Evolutionary conservation across 345 rosid species (phyloP).

Genomic region (Erucastrum elatum): DNA sequence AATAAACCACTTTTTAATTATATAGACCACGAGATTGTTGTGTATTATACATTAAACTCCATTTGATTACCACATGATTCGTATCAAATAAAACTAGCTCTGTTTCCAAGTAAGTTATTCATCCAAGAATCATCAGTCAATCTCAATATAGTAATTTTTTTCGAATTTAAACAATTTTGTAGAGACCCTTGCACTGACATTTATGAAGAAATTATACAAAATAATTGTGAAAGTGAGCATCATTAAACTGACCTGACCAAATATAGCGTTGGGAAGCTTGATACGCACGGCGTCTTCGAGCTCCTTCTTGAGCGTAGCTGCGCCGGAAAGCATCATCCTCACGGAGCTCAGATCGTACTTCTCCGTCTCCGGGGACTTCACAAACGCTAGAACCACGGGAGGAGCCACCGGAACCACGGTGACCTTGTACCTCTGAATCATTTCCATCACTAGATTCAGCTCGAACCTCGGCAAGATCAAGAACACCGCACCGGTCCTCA

Average conservation of each 20-base stretch:
- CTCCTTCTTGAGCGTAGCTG: slow-evolving; percentile 84
- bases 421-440: slow-evolving; percentile 59
- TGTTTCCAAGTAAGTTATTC: neutral
- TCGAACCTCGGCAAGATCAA: slow-evolving; percentile 83
- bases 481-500: slow-evolving; percentile 77
- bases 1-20: neutral
- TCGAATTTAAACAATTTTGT: neutral
- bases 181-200: neutral
- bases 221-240: neutral
- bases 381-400: slow-evolving; percentile 66
- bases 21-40: neutral
- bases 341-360: slow-evolving; percentile 69
- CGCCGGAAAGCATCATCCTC: slow-evolving; percentile 67
- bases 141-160: too few species aligned
- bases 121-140: neutral
- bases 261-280: slow-evolving; percentile 69
- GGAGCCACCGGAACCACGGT: slow-evolving; percentile 83
- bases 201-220: neutral
- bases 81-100: neutral
- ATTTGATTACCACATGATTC: neutral
- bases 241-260: slow-evolving; percentile 73
- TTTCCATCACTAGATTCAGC: slow-evolving; percentile 47
- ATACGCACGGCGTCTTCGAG: slow-evolving; percentile 75
- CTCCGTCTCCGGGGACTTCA: slow-evolving; percentile 55
- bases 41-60: neutral